Conservation (phyloP, 179 eudicot species). For the Camellia oleifera region DNA sequence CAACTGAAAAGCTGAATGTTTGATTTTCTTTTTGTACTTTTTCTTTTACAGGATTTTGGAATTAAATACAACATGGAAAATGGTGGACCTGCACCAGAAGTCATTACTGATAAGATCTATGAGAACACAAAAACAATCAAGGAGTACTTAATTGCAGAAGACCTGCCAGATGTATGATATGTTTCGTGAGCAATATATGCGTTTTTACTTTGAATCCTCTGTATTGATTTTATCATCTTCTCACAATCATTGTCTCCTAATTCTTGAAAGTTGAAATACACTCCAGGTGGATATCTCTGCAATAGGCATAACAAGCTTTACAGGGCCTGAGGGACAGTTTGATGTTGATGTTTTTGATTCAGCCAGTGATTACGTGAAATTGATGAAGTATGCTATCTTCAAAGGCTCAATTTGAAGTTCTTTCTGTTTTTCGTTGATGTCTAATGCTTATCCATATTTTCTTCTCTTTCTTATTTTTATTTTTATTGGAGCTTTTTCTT, state of each 20-base stretch:
- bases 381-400: conserved; percentile 76
- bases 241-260: not conserved
- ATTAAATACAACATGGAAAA: conserved; percentile 98
- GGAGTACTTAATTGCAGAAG: conserved; percentile 90
- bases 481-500: too few relatives aligned
- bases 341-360: conserved; percentile 97
- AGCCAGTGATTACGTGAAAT: conserved; percentile 76
- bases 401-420: not conserved
- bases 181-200: not conserved
- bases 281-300: conserved; percentile 85
- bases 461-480: not conserved
- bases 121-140: conserved; percentile 84
- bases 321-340: conserved; percentile 85
- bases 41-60: conserved; percentile 78
- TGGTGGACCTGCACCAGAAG: conserved; percentile 99
- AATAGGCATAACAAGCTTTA: conserved; percentile 60
- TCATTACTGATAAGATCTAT: conserved; percentile 83
- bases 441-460: not conserved
- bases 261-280: conserved; percentile 19
- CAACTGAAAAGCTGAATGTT: not conserved
- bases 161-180: conserved; percentile 70
- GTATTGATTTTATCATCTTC: not conserved
- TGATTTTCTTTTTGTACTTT: conserved; percentile 4
- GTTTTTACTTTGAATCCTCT: not conserved
- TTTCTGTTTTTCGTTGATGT: not conserved